These are phyloP conservation scores for Knufia fluminis DNA, from an alignment of 2,329 filamentous ascomycete species.

Conservation along the genomic window DNA sequence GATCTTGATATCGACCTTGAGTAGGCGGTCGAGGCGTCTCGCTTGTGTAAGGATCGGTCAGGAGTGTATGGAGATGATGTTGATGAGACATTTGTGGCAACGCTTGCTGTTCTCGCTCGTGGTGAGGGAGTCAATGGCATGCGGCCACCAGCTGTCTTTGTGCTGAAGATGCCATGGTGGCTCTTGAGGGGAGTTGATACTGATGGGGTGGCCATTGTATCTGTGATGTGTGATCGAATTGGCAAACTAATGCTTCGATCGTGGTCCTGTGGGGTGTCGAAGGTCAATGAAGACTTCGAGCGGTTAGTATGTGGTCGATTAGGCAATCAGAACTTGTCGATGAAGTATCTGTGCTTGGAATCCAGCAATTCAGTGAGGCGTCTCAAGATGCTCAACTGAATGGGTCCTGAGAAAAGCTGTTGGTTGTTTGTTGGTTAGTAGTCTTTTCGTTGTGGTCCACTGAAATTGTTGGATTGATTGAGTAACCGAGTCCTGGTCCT, in stretches of 20 bases:
- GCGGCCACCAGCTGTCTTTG: constrained; percentile 85
- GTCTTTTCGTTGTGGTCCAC: constrained; percentile 20
- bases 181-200: constrained; percentile 91
- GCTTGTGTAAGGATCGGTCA: constrained; percentile 64
- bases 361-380: constrained; percentile 27
- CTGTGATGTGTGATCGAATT: constrained; percentile 33
- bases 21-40: constrained; percentile 71
- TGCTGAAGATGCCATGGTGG: constrained; percentile 84
- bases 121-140: constrained; percentile 93
- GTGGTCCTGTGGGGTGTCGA: constrained; percentile 23
- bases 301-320: constrained; percentile 29
- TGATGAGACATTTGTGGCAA: constrained; percentile 34
- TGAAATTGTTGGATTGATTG: constrained; percentile 27
- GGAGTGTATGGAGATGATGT: constrained; percentile 71
- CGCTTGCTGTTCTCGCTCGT: constrained; percentile 47
- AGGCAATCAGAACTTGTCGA: constrained; percentile 27
- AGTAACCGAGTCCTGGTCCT: constrained; percentile 25
- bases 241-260: constrained; percentile 44
- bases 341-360: constrained; percentile 23
- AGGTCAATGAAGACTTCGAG: constrained; percentile 23
- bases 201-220: constrained; percentile 66
- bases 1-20: constrained; percentile 49
- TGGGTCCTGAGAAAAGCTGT: constrained; percentile 28
- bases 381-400: constrained; percentile 32
- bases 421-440: constrained; percentile 26